Percentiles rank a stretch among this genome's conserved stretches.
These are phyloP conservation scores for Claviceps spartinae DNA, from an alignment of 2,329 filamentous ascomycete species.

Conservation along the genomic window DNA sequence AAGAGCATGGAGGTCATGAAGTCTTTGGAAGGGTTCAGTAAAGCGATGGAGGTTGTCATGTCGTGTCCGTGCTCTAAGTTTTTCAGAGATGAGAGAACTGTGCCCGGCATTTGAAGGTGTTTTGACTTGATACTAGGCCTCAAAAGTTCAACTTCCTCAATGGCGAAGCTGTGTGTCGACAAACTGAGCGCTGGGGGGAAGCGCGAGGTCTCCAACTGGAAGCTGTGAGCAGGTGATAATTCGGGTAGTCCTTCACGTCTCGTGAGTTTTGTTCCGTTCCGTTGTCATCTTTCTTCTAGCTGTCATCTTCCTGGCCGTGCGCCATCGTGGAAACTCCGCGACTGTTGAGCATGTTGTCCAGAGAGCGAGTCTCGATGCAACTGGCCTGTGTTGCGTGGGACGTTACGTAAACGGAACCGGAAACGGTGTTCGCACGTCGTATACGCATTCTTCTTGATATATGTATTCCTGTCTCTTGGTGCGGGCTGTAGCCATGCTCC, in stretches of 20 bases:
- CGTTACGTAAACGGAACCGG: background rate
- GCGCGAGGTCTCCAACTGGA: background rate
- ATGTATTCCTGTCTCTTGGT: too few species aligned
- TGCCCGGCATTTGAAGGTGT: background rate
- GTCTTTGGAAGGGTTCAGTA: too few species aligned
- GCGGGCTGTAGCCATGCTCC: too few species aligned
- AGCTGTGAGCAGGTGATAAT: background rate
- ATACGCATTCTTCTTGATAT: too few species aligned
- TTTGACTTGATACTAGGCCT: background rate
- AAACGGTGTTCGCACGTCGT: background rate
- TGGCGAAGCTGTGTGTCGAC: background rate
- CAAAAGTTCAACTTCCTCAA: background rate
- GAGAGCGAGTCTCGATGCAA: background rate
- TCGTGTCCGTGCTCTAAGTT: too few species aligned
- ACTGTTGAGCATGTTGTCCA: background rate
- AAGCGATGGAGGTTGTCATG: too few species aligned
- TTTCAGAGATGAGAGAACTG: background rate
- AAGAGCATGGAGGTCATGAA: too few species aligned
- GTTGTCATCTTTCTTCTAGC: background rate
- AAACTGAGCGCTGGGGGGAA: background rate
- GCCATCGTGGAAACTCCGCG: background rate
- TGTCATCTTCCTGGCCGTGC: background rate
- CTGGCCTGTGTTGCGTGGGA: background rate
- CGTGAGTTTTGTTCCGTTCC: too few species aligned
- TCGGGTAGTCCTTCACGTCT: background rate